These are phyloP conservation scores for Amesomyces nigricolor DNA, from an alignment of 2,329 filamentous ascomycete species.

Conservation along the genomic window DNA sequence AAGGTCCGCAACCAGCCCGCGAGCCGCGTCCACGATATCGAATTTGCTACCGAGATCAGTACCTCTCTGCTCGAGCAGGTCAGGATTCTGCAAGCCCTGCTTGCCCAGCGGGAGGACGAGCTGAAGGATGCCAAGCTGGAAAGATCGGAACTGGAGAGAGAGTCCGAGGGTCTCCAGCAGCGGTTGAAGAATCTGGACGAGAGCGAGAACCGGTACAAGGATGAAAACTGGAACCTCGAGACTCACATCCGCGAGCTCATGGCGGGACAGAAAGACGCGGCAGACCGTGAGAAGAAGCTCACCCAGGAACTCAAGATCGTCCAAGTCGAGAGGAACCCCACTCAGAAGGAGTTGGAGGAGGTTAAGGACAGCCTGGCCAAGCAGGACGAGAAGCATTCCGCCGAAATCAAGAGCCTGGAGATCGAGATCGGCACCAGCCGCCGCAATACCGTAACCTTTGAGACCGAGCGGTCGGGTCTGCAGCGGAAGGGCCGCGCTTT, in stretches of 20 bases:
- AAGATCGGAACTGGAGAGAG: slow-evolving; percentile 73
- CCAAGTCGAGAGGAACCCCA: slow-evolving; percentile 67
- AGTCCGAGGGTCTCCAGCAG: slow-evolving; percentile 72
- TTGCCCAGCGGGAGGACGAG: slow-evolving; percentile 83
- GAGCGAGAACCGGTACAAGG: slow-evolving; percentile 92
- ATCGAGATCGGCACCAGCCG: slow-evolving; percentile 80
- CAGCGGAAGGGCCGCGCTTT: slow-evolving; percentile 68
- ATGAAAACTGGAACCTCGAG: slow-evolving; percentile 97
- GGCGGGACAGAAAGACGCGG: slow-evolving; percentile 65
- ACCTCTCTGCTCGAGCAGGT: slow-evolving; percentile 92
- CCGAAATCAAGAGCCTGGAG: slow-evolving; percentile 75
- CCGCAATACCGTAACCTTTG: slow-evolving; percentile 69
- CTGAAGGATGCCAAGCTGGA: slow-evolving; percentile 70
- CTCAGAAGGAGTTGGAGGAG: slow-evolving; percentile 87
- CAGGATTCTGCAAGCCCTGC: slow-evolving; percentile 76
- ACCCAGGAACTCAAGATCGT: slow-evolving; percentile 64
- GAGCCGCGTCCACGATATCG: slow-evolving; percentile 88
- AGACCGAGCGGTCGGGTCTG: slow-evolving; percentile 70
- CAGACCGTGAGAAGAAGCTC: slow-evolving; percentile 78
- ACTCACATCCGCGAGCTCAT: slow-evolving; percentile 83
- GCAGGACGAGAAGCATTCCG: slow-evolving; percentile 72
- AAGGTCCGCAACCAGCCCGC: slow-evolving; percentile 86
- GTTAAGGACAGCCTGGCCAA: slow-evolving; percentile 74
- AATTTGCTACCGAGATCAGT: slow-evolving; percentile 97
- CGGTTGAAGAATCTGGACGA: slow-evolving; percentile 80